Evolutionary conservation across 345 rosid genomes (phyloP).

Genomic region (Ceriops tagal): DNA sequence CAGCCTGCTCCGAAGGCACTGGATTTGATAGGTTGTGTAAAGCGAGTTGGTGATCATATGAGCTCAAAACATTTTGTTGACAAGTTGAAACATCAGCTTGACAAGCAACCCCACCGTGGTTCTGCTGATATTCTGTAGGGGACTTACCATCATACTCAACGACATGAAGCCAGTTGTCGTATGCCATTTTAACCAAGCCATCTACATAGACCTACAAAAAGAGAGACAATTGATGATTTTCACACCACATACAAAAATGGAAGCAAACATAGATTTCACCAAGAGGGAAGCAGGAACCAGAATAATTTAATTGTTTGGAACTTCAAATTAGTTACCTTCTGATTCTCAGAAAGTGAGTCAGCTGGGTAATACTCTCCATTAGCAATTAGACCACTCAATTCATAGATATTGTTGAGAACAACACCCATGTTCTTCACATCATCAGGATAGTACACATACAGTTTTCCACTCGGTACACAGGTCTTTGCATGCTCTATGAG

Average conservation of each 20-base stretch:
- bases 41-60: slow-evolving; percentile 36
- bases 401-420: slow-evolving; percentile 76
- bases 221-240: background rate
- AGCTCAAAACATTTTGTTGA: slow-evolving; percentile 22
- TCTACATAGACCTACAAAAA: slow-evolving; percentile 25
- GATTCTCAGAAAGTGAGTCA: slow-evolving; percentile 72
- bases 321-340: slow-evolving; percentile 54
- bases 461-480: slow-evolving; percentile 71
- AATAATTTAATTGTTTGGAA: background rate
- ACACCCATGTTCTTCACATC: slow-evolving; percentile 56
- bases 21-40: slow-evolving; percentile 45
- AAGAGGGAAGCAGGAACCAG: background rate
- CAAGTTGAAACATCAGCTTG: slow-evolving; percentile 12
- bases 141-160: slow-evolving; percentile 32
- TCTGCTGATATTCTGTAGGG: slow-evolving; percentile 19
- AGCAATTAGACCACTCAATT: slow-evolving; percentile 72
- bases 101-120: slow-evolving; percentile 9
- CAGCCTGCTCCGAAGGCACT: slow-evolving; percentile 49
- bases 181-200: slow-evolving; percentile 26
- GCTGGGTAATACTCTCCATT: slow-evolving; percentile 62
- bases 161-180: slow-evolving; percentile 29
- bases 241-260: background rate
- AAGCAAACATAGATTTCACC: background rate
- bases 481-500: slow-evolving; percentile 94
- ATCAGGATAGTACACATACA: slow-evolving; percentile 77